Evolutionary conservation across 495 filamentous ascomycete species (phyloP).

Genomic region (Pyrenula aspistea): DNA sequence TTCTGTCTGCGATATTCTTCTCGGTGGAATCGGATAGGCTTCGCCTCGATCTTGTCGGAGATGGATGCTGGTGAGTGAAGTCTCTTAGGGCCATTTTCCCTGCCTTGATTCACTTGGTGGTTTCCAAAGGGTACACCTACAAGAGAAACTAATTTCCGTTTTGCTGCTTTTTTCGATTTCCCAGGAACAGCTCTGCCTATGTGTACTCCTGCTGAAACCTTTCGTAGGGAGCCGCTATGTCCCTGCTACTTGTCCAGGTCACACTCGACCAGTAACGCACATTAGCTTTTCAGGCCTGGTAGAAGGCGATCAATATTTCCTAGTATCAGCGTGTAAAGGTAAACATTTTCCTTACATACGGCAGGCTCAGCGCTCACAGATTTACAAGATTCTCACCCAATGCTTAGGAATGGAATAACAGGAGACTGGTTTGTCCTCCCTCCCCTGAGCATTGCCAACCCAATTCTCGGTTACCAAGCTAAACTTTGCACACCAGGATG

Average conservation of each 20-base stretch:
- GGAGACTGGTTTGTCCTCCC: conserved; percentile 95
- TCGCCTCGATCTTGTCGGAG: too few relatives aligned
- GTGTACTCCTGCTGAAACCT: conserved; percentile 1
- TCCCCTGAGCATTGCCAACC: too few relatives aligned
- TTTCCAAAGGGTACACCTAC: too few relatives aligned
- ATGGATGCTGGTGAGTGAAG: too few relatives aligned
- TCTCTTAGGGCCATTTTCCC: too few relatives aligned
- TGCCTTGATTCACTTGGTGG: too few relatives aligned
- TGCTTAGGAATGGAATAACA: conserved; percentile 93
- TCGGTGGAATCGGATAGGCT: too few relatives aligned
- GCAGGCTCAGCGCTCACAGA: neutral
- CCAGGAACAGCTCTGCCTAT: too few relatives aligned
- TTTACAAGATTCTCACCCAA: conserved; percentile 77
- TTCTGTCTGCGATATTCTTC: too few relatives aligned
- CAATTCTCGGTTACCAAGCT: too few relatives aligned
- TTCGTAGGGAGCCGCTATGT: conserved; percentile 56
- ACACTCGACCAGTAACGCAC: conserved; percentile 91
- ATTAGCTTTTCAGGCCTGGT: conserved; percentile 80
- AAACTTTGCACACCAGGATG: conserved; percentile 45
- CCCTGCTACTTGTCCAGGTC: conserved; percentile 91
- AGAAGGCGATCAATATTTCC: conserved; percentile 81
- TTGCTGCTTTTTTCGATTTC: too few relatives aligned
- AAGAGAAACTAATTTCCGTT: too few relatives aligned
- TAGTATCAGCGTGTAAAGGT: conserved; percentile 99
- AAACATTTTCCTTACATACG: conserved; percentile 5